These are phyloP conservation scores for Pythium utonaiense DNA, from an alignment of 352 stramenopile genomes.

Conservation along the genomic window DNA sequence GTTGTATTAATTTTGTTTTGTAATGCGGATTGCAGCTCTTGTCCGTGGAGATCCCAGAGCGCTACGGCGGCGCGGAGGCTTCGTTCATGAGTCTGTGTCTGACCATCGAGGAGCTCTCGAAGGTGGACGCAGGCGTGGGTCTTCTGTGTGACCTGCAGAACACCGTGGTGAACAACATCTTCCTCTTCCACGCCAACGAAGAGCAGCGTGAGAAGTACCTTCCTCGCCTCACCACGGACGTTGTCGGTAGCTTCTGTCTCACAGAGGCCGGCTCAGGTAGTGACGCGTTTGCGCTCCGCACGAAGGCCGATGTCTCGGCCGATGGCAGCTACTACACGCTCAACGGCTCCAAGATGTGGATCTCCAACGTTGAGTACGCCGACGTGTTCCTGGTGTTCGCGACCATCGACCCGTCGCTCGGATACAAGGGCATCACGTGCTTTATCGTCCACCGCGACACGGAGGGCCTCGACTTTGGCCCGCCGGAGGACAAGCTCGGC, in stretches of 20 bases:
- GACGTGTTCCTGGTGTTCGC: constrained; percentile 97
- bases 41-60: constrained; percentile 94
- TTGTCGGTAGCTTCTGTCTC: constrained; percentile 94
- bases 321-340: constrained; percentile 95
- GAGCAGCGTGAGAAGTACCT: constrained; percentile 88
- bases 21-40: constrained; percentile 66
- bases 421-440: constrained; percentile 97
- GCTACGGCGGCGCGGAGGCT: constrained; percentile 90
- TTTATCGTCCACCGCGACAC: constrained; percentile 96
- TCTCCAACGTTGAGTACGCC: constrained; percentile 95
- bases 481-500: constrained; percentile 96
- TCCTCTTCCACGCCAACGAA: constrained; percentile 61
- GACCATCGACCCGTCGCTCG: constrained; percentile 89
- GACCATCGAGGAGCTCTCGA: constrained; percentile 96
- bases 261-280: constrained; percentile 92
- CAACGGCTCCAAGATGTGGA: constrained; percentile 97
- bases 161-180: constrained; percentile 94
- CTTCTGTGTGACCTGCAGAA: constrained; percentile 96
- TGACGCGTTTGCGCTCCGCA: constrained; percentile 96
- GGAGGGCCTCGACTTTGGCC: constrained; percentile 92
- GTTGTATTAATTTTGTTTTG: neutral
- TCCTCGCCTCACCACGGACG: constrained; percentile 69
- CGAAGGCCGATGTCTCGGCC: constrained; percentile 76
- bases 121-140: constrained; percentile 93
- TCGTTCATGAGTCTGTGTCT: constrained; percentile 95